Evolutionary conservation across 2,329 filamentous ascomycete species (phyloP).

Genomic region (Trematosphaeria pertusa): DNA sequence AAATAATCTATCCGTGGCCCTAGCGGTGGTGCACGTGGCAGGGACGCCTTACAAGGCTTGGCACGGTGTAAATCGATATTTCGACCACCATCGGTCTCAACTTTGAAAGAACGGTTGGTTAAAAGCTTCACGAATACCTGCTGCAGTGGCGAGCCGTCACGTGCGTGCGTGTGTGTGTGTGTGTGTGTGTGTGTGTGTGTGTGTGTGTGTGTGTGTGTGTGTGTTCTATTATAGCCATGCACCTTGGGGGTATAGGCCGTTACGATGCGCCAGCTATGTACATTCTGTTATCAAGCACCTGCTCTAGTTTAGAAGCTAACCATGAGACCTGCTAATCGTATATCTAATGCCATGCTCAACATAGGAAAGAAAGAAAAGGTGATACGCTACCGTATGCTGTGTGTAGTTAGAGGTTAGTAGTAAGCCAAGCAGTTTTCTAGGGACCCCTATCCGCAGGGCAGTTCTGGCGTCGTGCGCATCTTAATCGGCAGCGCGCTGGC

Average conservation of each 20-base stretch:
- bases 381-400: constrained; percentile 10
- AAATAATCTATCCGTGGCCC: too few species aligned
- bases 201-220: constrained; percentile 21
- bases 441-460: constrained; percentile 16
- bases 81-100: too few species aligned
- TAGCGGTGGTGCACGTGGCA: too few species aligned
- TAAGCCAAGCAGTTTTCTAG: constrained; percentile 4
- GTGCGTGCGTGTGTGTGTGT: too few species aligned
- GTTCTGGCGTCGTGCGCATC: constrained; percentile 18
- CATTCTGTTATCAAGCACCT: constrained; percentile 8
- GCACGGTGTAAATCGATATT: too few species aligned
- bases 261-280: constrained; percentile 20
- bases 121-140: too few species aligned
- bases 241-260: constrained; percentile 18
- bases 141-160: too few species aligned
- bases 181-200: too few species aligned
- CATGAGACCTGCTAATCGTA: constrained; percentile 18
- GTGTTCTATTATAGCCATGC: constrained; percentile 22
- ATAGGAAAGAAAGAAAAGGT: constrained; percentile 20
- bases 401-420: constrained; percentile 4
- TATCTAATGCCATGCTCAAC: constrained; percentile 25
- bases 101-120: too few species aligned
- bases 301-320: constrained; percentile 23
- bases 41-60: too few species aligned
- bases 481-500: constrained; percentile 19